Base-by-base conservation (phyloP, 768 basidiomycete genomes). In the Lepiota venenata region DNA sequence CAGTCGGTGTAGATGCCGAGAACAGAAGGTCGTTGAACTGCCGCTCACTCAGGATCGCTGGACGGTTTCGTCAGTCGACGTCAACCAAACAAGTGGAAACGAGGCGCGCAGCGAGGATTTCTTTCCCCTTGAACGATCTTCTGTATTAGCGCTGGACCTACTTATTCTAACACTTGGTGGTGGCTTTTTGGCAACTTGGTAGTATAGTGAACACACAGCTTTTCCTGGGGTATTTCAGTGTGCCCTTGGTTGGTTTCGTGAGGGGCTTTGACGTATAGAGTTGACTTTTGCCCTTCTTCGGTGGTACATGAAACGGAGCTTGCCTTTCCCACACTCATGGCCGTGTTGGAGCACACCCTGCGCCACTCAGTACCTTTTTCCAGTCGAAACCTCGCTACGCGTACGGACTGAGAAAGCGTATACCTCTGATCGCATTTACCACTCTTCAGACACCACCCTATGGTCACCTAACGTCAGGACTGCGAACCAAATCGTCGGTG, bases 31-130 rank as follows among this genome's bases (percentile, higher is more conserved):
- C 29, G 38, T 41, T 20, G 35, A 18, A 41, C 16, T 11, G 7
- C 36, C 44, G 36, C 46, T 41, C 32, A 32, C 10, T 48, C 18
- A 41, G 38, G 39, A 48, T 50, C 42, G 21, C 32, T 37, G 47
- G 46, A 47, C 27, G 21, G n/a, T 55, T 48, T 41, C 46, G 40
- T 55, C 53, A 55, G 47, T 35, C 27, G 20, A 21, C 32, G 47
- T 35, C 27, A 32, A 21, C 32, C 32, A 27, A 35, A 37, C 53
- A 32, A 32, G 53, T 48, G 53, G 46, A 55, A 55, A 55, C 40
- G 53, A 25, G 45, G 35, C 48, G 48, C 16, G 47, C 53, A 55
- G 47, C 39, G 53, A 55, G 46, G 38, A 42, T 22, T 41, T 38
- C 53, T n/a, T 39, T 40, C 48, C 47, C 48, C 48, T 47, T 55